Base-by-base conservation (phyloP, 345 rosid genomes). In the Bruguiera gymnorhiza region DNA sequence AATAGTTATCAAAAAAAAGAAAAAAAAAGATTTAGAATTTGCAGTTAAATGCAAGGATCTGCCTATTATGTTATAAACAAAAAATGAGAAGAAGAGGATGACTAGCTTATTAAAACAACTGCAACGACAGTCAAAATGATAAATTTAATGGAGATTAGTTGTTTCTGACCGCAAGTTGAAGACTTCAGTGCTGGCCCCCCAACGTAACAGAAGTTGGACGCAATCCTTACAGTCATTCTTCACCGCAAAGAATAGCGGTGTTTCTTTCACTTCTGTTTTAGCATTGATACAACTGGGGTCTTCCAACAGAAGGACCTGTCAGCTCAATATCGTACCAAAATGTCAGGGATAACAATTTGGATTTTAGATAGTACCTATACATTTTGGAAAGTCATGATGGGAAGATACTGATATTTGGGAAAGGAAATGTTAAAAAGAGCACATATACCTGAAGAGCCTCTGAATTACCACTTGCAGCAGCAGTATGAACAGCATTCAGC, bases 181-280 rank as follows among this genome's bases (percentile, higher is more conserved):
- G 75, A 88, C 86, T 80, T 86, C 94, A 63, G 79, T 85, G 79
- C 71, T 81, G 37, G 96, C 94, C 37, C 98, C 96, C 57, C 75
- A 78, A 32, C 67, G 72, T 76, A 86, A 81, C 76, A 92, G 98
- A 60, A 88, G 78, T 75, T 88, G 92, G 65, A 79, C 96, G 76
- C 96, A 92, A 37, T 81, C 81, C 71, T 82, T 80, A 51, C 72
- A 84, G 68, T 86, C 85, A 82, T 89, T 92, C 83, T 79, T 89
- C 71, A 83, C 97, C 1, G 96, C 96, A 64, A 84, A 89, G 86
- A 86, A 88, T 10, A 89, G 69, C 11, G 97, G 97, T 11, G 97
- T 89, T 87, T 92, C 97, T 82, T 79, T 83, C 75, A 78, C 81
- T 79, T 80, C 80, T 21, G 89, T 89, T 73, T 73, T 88, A 60